Base-by-base conservation (phyloP, 2,329 filamentous ascomycete species). In the Alternaria gaisen region DNA sequence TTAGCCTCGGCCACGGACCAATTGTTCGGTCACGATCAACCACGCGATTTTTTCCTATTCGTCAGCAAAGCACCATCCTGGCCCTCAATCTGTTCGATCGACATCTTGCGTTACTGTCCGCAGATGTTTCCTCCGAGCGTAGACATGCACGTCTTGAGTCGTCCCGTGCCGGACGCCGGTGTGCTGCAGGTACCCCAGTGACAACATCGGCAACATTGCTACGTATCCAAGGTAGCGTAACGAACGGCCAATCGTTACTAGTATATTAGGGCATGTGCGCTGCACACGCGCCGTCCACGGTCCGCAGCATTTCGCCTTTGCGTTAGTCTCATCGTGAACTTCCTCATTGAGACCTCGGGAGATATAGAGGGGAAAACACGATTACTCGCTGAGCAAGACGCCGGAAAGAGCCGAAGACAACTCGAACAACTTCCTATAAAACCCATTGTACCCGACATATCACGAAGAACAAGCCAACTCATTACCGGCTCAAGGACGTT, bases 1-100 rank as follows among this genome's bases (percentile, higher is more conserved):
- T 56, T 64, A 63, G 64, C 53, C 42, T 55, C 53, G 54, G 58
- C 51, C 50, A 56, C 42, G 20, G 40, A 50, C 64, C 56, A 70
- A 63, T 68, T 48, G 57, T 59, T 18, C 26, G 12, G 36, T 44
- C 22, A 47, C 47, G 41, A 22, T 41, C 58, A 63, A 53, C 56
- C 68, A 64, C 44, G 54, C 56, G 32, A 51, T 41, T 47, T 34
- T 26, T 22, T 46, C 43, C 48, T 24, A 64, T 64, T 66, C 46
- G 63, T 20, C 41, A 22, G n/a, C 28, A 6, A 28, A 22, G 20
- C 26, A 46, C 40, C 50, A 26, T 40, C 30, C 38, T 52, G 26
- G 51, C 46, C 52, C 43, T 51, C 46, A 54, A 32, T 40, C 38
- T 28, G 32, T 36, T 52, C 42, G 58, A 62, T 64, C 65, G 52